phyloP scores from a whole-genome alignment of 2,329 filamentous ascomycete species.

The Meredithiella fracta region DNA sequence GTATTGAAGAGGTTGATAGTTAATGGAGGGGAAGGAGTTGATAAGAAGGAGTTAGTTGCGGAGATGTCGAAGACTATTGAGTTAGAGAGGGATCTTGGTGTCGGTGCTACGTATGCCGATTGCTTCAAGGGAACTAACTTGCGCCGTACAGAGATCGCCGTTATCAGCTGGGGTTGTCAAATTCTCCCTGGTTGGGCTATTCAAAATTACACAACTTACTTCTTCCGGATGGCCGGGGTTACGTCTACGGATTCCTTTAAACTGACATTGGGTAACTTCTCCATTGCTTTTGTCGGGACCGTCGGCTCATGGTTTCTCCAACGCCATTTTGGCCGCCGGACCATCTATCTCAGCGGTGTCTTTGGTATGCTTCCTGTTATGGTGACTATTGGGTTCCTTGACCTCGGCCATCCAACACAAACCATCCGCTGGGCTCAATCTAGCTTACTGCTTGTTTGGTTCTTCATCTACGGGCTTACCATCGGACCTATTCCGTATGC shows the following conservation, averaged over 20 bases:
- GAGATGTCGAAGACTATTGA: constrained; percentile 31
- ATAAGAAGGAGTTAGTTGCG: constrained; percentile 18
- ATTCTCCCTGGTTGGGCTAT: constrained; percentile 26
- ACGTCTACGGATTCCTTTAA: constrained; percentile 23
- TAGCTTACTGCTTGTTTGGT: constrained; percentile 28
- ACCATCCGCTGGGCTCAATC: constrained; percentile 24
- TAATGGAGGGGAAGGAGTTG: constrained; percentile 21
- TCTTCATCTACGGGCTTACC: constrained; percentile 27
- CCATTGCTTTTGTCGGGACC: constrained; percentile 28
- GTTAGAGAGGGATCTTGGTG: constrained; percentile 26
- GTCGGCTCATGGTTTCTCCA: constrained; percentile 29
- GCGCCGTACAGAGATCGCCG: constrained; percentile 30
- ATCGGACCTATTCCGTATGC: constrained; percentile 30
- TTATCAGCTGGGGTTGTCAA: constrained; percentile 25
- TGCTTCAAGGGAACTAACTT: constrained; percentile 32
- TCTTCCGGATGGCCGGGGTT: constrained; percentile 31
- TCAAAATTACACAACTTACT: constrained; percentile 29
- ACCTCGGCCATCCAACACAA: constrained; percentile 19
- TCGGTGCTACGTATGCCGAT: constrained; percentile 27
- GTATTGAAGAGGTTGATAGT: not conserved
- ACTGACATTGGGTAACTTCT: constrained; percentile 27
- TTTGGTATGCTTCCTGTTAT: constrained; percentile 23
- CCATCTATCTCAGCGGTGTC: constrained; percentile 27
- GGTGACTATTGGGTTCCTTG: constrained; percentile 27
- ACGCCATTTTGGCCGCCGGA: constrained; percentile 26